Evolutionary conservation across 2,329 filamentous ascomycete species (phyloP).

Genomic region (Fragosphaeria purpurea): DNA sequence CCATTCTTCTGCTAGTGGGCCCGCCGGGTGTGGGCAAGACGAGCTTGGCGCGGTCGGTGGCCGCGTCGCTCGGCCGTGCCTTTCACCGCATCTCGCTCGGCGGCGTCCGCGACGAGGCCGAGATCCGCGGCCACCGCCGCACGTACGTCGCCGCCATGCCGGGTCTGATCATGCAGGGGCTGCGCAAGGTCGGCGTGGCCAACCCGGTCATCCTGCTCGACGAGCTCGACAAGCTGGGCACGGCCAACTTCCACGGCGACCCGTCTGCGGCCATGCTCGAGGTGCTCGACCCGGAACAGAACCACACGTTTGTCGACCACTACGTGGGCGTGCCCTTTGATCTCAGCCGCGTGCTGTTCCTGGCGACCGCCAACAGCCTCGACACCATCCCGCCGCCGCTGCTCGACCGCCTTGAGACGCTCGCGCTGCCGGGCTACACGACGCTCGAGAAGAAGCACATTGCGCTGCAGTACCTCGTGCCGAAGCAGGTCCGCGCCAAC

Average conservation of each 20-base stretch:
- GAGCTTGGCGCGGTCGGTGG: conserved; percentile 85
- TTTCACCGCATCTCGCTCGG: conserved; percentile 96
- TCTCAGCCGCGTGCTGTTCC: conserved; percentile 92
- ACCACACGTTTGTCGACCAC: conserved; percentile 88
- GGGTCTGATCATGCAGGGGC: conserved; percentile 80
- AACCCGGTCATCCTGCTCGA: conserved; percentile 95
- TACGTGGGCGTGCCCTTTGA: conserved; percentile 95
- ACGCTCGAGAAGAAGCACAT: conserved; percentile 96
- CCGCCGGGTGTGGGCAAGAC: conserved; percentile 96
- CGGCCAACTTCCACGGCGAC: conserved; percentile 86
- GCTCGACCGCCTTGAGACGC: conserved; percentile 94
- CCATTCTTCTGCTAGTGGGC: conserved; percentile 85
- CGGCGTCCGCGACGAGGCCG: conserved; percentile 90
- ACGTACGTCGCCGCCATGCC: conserved; percentile 99
- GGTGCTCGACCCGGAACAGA: conserved; percentile 94
- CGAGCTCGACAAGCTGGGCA: conserved; percentile 95
- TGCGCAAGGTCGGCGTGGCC: conserved; percentile 90
- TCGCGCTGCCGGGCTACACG: conserved; percentile 87
- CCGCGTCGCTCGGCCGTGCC: conserved; percentile 82
- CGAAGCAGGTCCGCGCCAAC: conserved; percentile 89
- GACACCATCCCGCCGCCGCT: conserved; percentile 93
- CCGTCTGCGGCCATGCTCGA: conserved; percentile 97
- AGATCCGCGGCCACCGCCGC: conserved; percentile 87
- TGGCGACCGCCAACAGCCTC: conserved; percentile 88
- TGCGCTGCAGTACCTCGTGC: conserved; percentile 83